Evolutionary conservation across 805 yeast genomes (phyloP).

Genomic region (Lipomyces japonicus): DNA sequence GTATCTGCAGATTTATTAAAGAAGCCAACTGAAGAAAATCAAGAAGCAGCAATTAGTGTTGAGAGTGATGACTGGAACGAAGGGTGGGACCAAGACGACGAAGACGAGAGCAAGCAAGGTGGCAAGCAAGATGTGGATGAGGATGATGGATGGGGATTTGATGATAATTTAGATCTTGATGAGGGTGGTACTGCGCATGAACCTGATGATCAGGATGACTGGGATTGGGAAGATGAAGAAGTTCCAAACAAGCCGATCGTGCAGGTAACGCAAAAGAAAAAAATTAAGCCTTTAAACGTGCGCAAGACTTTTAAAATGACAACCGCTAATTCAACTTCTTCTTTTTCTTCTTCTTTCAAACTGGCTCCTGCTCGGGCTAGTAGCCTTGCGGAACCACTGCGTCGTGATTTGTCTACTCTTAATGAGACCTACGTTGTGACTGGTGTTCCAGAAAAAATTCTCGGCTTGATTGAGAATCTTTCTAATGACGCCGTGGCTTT

Average conservation of each 20-base stretch:
- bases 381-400: not conserved
- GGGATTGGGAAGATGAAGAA: constrained; percentile 29
- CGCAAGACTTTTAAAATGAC: not conserved
- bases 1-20: constrained; percentile 12
- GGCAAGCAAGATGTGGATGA: constrained; percentile 6
- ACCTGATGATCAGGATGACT: constrained; percentile 17
- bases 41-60: not conserved
- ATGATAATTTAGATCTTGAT: constrained; percentile 20
- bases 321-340: not conserved
- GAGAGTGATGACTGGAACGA: constrained; percentile 27
- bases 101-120: not conserved
- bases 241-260: not conserved
- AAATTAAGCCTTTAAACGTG: not conserved
- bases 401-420: not conserved
- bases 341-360: too few relatives aligned
- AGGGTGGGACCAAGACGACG: constrained; percentile 23
- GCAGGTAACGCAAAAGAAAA: not conserved
- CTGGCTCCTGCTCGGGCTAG: constrained; percentile 4
- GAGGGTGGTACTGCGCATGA: constrained; percentile 1
- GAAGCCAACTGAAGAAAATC: not conserved
- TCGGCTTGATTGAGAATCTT: constrained; percentile 10
- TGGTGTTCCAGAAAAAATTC: constrained; percentile 14
- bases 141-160: constrained; percentile 27
- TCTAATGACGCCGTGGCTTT: constrained; percentile 7
- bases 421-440: constrained; percentile 27